Conservation (phyloP, 2,329 filamentous ascomycete genomes). For the Hymenoscyphus fraxineus region DNA sequence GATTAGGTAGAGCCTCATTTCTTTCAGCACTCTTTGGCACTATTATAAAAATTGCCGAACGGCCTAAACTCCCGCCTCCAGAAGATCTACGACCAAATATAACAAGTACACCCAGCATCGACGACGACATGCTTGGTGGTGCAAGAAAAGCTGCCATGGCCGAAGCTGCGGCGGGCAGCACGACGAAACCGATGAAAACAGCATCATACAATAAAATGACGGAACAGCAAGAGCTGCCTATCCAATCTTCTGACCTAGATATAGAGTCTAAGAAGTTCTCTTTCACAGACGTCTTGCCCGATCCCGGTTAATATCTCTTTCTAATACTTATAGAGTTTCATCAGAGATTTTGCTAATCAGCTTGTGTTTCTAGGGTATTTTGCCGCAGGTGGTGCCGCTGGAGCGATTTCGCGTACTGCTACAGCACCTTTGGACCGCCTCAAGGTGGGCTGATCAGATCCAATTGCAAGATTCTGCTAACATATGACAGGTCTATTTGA, state of each 20-base stretch:
- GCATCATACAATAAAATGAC: not conserved
- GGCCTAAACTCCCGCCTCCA: constrained; percentile 31
- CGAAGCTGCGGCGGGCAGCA: constrained; percentile 6
- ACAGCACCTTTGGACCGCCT: constrained; percentile 95
- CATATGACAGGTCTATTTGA: constrained; percentile 67
- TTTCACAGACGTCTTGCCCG: constrained; percentile 52
- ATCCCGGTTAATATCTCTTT: constrained; percentile 50
- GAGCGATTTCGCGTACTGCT: constrained; percentile 89
- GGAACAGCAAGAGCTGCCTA: constrained; percentile 12
- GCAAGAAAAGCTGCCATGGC: constrained; percentile 16
- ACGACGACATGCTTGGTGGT: constrained; percentile 19
- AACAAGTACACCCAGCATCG: constrained; percentile 3
- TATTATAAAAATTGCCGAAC: constrained; percentile 61
- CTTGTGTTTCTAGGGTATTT: constrained; percentile 69
- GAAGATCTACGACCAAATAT: not conserved
- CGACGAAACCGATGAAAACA: not conserved
- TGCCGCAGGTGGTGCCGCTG: constrained; percentile 88
- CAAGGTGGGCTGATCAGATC: constrained; percentile 46
- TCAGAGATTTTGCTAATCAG: constrained; percentile 4
- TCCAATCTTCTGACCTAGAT: constrained; percentile 20
- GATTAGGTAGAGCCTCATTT: constrained; percentile 86
- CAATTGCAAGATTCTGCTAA: constrained; percentile 1
- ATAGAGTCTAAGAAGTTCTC: constrained; percentile 24
- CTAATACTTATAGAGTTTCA: constrained; percentile 1
- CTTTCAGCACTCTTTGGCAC: constrained; percentile 71